Evolutionary conservation across 768 basidiomycete genomes (phyloP), one percentile per base, ranked within the genome.

Genomic region (Hericium coralloides): DNA sequence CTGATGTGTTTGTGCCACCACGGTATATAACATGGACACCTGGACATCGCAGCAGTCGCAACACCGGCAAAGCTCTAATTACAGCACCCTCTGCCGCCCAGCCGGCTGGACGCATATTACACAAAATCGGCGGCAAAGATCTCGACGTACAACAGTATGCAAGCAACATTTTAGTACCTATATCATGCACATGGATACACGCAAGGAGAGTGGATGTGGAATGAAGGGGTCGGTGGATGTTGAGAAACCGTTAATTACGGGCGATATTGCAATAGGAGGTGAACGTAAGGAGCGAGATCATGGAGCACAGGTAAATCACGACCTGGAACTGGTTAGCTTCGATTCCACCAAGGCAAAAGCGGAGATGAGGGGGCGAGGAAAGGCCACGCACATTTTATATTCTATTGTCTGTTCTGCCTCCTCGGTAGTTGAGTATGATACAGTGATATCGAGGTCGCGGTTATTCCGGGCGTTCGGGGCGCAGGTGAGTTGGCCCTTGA

Each of bases 401-500:
- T 85, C 74, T 62, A 90, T 75, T 36, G 64, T 71, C 55, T 64
- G 68, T 51, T 61, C 59, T 49, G 60, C 52, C 25, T 64, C 69
- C 50, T 60, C 67, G 25, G 59, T 63, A 56, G 61, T 47, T 55
- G 77, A 72, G 36, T 94, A 97, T 55, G 80, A 73, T 64, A 98
- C 80, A 22, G 70, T 70, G 69, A 99, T 98, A 69, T 98, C 97
- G 48, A 99, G 78, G 67, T 99, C 97, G 49, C 97, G 87, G 69
- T 90, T 90, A 74, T 99, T 99, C 63, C 89, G 83, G 49, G 79
- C 77, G 72, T 99, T 99, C 20, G 97, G 97, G 4, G 86, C 82
- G 68, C 94, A 95, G 17, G 79, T 69, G 43, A 99, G 70, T 41
- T 60, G 71, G 47, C 97, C 97, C 18, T 70, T 72, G 69, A 99